A percentile compares a stretch with the other conserved stretches of the same genome.
Conservation (phyloP, 176 grass and related monocot genomes). For the Stipa capillata region DNA sequence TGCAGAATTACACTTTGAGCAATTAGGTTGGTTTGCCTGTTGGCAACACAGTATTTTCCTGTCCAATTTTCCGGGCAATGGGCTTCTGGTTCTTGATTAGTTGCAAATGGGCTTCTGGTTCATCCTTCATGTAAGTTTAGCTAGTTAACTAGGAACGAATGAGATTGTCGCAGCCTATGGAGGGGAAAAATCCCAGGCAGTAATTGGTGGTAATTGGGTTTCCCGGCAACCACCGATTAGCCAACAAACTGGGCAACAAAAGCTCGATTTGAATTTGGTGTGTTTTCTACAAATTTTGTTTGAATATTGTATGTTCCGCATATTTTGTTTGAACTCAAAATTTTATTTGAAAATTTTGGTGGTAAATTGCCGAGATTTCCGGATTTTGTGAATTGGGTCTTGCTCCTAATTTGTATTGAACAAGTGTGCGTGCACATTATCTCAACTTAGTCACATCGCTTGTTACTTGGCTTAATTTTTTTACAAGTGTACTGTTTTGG, state of each 20-base stretch:
- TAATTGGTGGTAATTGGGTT: neutral
- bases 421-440: neutral
- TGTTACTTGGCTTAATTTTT: neutral
- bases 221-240: neutral
- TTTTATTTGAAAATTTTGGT: no score
- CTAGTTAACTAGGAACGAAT: neutral
- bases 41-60: neutral
- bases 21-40: neutral
- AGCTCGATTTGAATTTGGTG: neutral
- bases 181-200: neutral
- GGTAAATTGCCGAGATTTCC: neutral
- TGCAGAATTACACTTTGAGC: neutral
- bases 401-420: neutral
- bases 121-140: neutral
- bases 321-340: neutral
- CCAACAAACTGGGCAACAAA: no score
- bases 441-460: neutral
- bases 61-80: neutral
- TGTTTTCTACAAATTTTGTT: neutral
- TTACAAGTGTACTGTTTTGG: neutral
- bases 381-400: neutral
- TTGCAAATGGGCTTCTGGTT: neutral
- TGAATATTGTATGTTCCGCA: no score
- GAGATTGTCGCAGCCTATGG: neutral
- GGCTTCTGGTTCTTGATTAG: neutral